Percentiles rank a stretch among this genome's conserved stretches.
These are phyloP conservation scores for Trichophaea hybrida DNA, from an alignment of 2,329 filamentous ascomycete genomes.

Conservation along the genomic window DNA sequence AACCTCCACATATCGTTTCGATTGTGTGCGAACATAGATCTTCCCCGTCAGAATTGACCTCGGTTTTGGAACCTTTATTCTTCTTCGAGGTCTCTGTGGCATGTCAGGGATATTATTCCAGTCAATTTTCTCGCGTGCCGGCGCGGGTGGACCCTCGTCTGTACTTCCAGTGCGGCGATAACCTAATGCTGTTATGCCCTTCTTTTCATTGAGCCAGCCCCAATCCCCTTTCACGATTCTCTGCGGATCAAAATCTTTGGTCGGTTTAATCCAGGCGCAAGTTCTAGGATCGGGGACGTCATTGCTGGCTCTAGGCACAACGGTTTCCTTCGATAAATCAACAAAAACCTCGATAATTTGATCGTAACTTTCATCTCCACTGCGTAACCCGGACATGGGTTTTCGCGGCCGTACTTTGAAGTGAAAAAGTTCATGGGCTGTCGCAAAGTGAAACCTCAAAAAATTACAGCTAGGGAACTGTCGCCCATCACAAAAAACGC, in stretches of 20 bases:
- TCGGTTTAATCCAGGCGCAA: slow-evolving; percentile 20
- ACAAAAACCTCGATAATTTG: slow-evolving; percentile 16
- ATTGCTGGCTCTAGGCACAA: slow-evolving; percentile 17
- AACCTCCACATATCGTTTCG: slow-evolving; percentile 19
- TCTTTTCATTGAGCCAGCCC: slow-evolving; percentile 23
- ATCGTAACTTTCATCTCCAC: slow-evolving; percentile 9
- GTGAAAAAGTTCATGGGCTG: slow-evolving; percentile 17
- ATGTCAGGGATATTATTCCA: slow-evolving; percentile 13
- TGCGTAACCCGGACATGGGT: slow-evolving; percentile 5
- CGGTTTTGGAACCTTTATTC: slow-evolving; percentile 15
- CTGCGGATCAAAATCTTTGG: slow-evolving; percentile 11
- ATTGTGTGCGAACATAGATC: slow-evolving; percentile 20
- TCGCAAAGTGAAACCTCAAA: slow-evolving; percentile 21
- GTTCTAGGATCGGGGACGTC: slow-evolving; percentile 19
- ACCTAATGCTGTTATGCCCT: background rate
- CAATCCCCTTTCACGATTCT: slow-evolving; percentile 20
- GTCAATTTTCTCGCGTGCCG: slow-evolving; percentile 9
- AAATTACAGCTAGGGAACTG: slow-evolving; percentile 13
- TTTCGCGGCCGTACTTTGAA: slow-evolving; percentile 17
- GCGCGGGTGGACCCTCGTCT: background rate
- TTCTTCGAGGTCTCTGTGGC: slow-evolving; percentile 13
- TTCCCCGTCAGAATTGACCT: slow-evolving; percentile 2
- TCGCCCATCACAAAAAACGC: slow-evolving; percentile 20
- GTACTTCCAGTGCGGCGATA: slow-evolving; percentile 7
- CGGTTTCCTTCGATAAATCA: slow-evolving; percentile 17